Conservation (phyloP, 2,329 filamentous ascomycete genomes). For the Myriosclerotinia curreyana region DNA sequence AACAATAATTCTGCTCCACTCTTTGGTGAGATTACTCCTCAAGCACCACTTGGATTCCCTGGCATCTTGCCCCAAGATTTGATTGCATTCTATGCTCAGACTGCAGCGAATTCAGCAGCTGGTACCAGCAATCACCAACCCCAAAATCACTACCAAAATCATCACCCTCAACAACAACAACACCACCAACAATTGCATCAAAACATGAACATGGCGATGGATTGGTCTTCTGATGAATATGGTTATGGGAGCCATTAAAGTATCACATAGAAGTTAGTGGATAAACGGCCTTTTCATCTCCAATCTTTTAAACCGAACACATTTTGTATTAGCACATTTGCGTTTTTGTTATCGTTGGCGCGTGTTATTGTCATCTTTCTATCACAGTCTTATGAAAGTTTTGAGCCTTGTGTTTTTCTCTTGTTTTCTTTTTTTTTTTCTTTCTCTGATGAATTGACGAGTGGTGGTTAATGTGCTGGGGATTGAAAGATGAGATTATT, state of each 20-base stretch:
- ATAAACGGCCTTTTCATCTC: not conserved
- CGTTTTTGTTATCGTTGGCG: constrained; percentile 10
- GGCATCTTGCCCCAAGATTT: constrained; percentile 32
- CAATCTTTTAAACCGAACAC: not conserved
- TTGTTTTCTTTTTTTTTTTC: not conserved
- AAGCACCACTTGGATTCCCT: constrained; percentile 26
- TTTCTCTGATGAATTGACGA: constrained; percentile 11
- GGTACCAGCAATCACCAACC: constrained; percentile 20
- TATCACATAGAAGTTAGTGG: not conserved
- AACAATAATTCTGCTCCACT: constrained; percentile 32
- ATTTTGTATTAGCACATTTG: constrained; percentile 10
- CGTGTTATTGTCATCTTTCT: not conserved
- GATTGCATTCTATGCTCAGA: constrained; percentile 36
- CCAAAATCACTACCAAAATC: constrained; percentile 20
- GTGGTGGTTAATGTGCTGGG: constrained; percentile 10
- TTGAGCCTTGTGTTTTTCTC: not conserved
- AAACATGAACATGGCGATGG: constrained; percentile 22
- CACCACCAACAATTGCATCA: constrained; percentile 16
- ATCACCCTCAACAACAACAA: constrained; percentile 9
- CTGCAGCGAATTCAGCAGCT: constrained; percentile 28
- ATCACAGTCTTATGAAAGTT: not conserved
- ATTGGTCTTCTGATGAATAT: constrained; percentile 22
- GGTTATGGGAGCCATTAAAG: constrained; percentile 13
- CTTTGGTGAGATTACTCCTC: constrained; percentile 36
- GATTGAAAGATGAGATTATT: not conserved